These are phyloP conservation scores for Boehmeria nivea DNA, from an alignment of 306 rosid species.

Conservation along the genomic window DNA sequence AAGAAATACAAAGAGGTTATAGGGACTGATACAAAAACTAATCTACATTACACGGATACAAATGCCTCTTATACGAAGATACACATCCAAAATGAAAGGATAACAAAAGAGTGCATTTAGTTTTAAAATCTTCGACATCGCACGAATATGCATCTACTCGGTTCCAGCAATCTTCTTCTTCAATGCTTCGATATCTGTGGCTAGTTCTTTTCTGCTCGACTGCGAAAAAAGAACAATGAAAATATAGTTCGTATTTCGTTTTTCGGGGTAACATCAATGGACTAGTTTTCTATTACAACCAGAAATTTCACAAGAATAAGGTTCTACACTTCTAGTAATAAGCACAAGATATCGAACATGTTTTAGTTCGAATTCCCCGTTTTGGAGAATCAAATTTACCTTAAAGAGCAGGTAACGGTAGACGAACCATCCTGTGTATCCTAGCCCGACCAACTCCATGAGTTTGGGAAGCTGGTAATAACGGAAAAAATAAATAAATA, in stretches of 20 bases:
- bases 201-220: slow-evolving; percentile 95
- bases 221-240: slow-evolving; percentile 24
- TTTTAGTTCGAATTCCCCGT: neutral
- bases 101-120: slow-evolving; percentile 19
- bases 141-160: slow-evolving; percentile 37
- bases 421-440: slow-evolving; percentile 98
- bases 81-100: slow-evolving; percentile 39
- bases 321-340: neutral
- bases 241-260: neutral
- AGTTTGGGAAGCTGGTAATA: slow-evolving; percentile 82
- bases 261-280: no score
- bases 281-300: no score
- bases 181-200: slow-evolving; percentile 67
- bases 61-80: slow-evolving; percentile 41
- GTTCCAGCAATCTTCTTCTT: slow-evolving; percentile 96
- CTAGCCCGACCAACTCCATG: slow-evolving; percentile 96
- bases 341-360: neutral
- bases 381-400: slow-evolving; percentile 32
- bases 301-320: neutral
- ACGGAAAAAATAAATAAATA: slow-evolving; percentile 11
- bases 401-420: slow-evolving; percentile 98
- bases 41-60: slow-evolving; percentile 51
- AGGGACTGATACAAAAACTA: slow-evolving; percentile 34
- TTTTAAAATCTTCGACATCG: slow-evolving; percentile 2
- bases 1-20: slow-evolving; percentile 31